Evolutionary conservation across 1,139 yeast species (phyloP).

Genomic region (Geotrichum europaeum): DNA sequence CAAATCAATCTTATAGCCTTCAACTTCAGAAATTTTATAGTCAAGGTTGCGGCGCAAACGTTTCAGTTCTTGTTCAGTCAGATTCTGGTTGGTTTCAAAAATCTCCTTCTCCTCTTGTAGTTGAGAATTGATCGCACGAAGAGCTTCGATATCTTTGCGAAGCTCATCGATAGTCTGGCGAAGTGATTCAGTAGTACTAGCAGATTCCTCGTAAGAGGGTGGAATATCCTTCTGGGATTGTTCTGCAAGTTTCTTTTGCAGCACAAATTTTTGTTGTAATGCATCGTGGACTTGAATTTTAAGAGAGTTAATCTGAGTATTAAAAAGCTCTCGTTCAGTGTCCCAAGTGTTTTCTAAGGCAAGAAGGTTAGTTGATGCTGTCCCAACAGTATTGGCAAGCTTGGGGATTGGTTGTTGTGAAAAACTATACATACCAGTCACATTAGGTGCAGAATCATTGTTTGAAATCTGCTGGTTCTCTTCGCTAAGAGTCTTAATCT

Average conservation of each 20-base stretch:
- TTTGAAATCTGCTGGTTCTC: neutral
- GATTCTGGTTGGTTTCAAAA: neutral
- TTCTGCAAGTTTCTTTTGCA: neutral
- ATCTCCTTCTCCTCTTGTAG: constrained; percentile 1
- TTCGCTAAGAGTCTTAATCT: neutral
- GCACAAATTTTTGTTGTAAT: neutral
- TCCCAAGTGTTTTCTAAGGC: constrained; percentile 43
- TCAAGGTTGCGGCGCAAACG: constrained; percentile 1
- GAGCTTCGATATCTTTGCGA: neutral
- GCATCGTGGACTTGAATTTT: neutral
- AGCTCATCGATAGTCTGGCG: neutral
- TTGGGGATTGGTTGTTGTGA: constrained; percentile 38
- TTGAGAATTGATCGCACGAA: neutral
- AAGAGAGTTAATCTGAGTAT: neutral
- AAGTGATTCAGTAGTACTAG: neutral
- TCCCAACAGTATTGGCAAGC: constrained; percentile 34
- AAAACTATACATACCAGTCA: constrained; percentile 25
- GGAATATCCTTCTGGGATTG: neutral
- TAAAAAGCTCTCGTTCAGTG: constrained; percentile 30
- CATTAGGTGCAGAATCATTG: neutral
- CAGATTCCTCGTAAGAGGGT: constrained; percentile 1
- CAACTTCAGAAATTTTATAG: neutral
- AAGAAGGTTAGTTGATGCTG: constrained; percentile 32
- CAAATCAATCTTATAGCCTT: neutral
- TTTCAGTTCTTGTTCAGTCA: constrained; percentile 5